Base-by-base conservation (phyloP, 805 yeast species). In the Cyberlindnera samutprakarnensis region DNA sequence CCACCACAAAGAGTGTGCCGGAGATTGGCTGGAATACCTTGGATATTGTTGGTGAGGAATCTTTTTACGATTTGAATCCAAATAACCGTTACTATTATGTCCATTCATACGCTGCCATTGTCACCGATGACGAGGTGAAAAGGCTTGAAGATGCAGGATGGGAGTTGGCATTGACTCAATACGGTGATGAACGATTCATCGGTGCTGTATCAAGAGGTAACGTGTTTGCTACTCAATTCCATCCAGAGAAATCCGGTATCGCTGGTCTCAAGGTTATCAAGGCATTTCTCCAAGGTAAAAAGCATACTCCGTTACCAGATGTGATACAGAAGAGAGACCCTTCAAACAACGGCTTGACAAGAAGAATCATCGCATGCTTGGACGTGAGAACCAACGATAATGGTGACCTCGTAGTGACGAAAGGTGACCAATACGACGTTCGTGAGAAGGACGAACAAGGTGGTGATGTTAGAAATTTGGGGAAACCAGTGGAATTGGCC, bases 381-480 rank as follows among this genome's bases (percentile, higher is more conserved):
- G 99, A 92, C 53, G 98, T 92, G n/a, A 75, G 99, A 48, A 68
- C 95, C 6, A 92, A 92, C 53, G 98, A 92, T 51, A 66, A 65
- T 23, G 99, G 98, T 20, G 98, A 92, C 54, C 68, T 92, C 44
- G 98, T 92, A 1, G 99, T 92, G 18, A 92, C 99, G 1, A 92
- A 92, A 59, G 99, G 99, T 36, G 99, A 92, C 52, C 98, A 92
- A 57, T 92, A 92, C 54, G 95, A 92, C 57, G 99, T 92, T 2
- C 75, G 98, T 44, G 96, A 88, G 50, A 78, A 78, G 46, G 50
- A 59, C 10, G 53, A 57, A 5, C 69, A 64, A 4, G 73, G 69
- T 19, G 63, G 62, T 27, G 72, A 74, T 41, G 96, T 92, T 18
- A 73, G 96, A 55, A 92, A 92, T 53, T 64, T 92, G 38, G 99